Conservation (phyloP, 1,284 basidiomycete species). For the Ustilago esculenta region DNA sequence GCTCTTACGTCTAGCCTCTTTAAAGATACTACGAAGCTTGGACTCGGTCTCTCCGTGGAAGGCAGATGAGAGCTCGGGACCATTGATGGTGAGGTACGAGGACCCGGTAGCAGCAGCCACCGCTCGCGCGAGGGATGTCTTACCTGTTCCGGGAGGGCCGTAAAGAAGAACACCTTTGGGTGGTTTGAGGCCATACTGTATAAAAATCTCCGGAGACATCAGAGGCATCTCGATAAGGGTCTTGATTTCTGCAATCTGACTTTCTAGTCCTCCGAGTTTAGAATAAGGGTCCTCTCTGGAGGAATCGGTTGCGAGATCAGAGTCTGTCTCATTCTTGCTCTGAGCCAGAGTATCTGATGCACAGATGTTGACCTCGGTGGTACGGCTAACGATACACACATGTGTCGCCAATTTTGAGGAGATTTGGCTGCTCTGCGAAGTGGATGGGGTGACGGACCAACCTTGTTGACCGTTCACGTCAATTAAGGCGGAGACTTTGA, state of each 20-base stretch:
- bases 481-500: slow-evolving; percentile 69
- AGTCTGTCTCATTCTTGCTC: slow-evolving; percentile 5
- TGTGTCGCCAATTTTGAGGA: slow-evolving; percentile 5
- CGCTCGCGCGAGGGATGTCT: slow-evolving; percentile 64
- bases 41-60: slow-evolving; percentile 97
- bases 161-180: slow-evolving; percentile 65
- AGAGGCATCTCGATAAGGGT: slow-evolving; percentile 95
- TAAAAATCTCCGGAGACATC: slow-evolving; percentile 86
- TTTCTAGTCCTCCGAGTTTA: slow-evolving; percentile 85
- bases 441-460: slow-evolving; percentile 68
- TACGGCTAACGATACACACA: slow-evolving; percentile 60
- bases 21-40: slow-evolving; percentile 86
- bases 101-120: slow-evolving; percentile 58
- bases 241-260: slow-evolving; percentile 87
- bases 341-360: slow-evolving; percentile 35
- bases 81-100: slow-evolving; percentile 75
- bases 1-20: slow-evolving; percentile 79
- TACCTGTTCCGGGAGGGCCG: slow-evolving; percentile 67
- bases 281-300: slow-evolving; percentile 69
- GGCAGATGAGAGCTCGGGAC: slow-evolving; percentile 90
- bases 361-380: slow-evolving; percentile 67
- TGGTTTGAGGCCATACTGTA: slow-evolving; percentile 75
- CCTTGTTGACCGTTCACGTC: slow-evolving; percentile 77
- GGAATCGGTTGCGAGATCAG: neutral
- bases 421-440: slow-evolving; percentile 4